These are phyloP conservation scores for Psilocybe mexicana DNA, from an alignment of 1,284 basidiomycete species.

Conservation along the genomic window DNA sequence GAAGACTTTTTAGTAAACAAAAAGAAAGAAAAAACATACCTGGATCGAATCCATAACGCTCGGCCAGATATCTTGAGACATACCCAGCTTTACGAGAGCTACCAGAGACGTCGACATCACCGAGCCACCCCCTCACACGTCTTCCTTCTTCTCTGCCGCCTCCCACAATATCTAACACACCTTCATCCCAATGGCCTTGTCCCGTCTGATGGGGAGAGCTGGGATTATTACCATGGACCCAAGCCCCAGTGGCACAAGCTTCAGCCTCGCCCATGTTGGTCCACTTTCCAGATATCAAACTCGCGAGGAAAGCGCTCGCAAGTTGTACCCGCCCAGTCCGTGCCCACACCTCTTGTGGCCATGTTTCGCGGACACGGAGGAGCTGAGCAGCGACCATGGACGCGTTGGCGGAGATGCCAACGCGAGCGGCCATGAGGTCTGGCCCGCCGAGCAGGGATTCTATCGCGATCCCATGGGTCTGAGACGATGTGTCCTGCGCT, in stretches of 20 bases:
- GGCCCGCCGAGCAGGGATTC: conserved; percentile 75
- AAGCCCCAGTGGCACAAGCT: conserved; percentile 75
- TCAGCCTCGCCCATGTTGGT: conserved; percentile 73
- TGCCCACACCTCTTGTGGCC: conserved; percentile 71
- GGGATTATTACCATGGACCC: conserved; percentile 51
- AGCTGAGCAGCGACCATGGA: conserved; percentile 72
- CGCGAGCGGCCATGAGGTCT: conserved; percentile 70
- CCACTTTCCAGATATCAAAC: conserved; percentile 70
- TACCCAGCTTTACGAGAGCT: conserved; percentile 65
- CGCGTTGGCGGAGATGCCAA: conserved; percentile 68
- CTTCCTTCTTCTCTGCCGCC: conserved; percentile 71
- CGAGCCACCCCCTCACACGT: conserved; percentile 70
- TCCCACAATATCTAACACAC: conserved; percentile 72
- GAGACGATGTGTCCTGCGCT: conserved; percentile 75
- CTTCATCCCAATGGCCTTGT: conserved; percentile 74
- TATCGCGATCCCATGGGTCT: conserved; percentile 70
- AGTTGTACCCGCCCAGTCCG: conserved; percentile 69
- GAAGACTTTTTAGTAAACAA: not conserved
- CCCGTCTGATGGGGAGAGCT: conserved; percentile 28
- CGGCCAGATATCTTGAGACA: conserved; percentile 72
- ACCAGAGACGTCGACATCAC: conserved; percentile 63
- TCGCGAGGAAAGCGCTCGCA: conserved; percentile 71
- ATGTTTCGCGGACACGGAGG: conserved; percentile 67
- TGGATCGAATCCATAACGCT: conserved; percentile 77
- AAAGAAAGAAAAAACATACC: conserved; percentile 42